These are phyloP conservation scores for Chytriomyces sp. DNA, from an alignment of 192 early-diverging fungal species.

Conservation along the genomic window DNA sequence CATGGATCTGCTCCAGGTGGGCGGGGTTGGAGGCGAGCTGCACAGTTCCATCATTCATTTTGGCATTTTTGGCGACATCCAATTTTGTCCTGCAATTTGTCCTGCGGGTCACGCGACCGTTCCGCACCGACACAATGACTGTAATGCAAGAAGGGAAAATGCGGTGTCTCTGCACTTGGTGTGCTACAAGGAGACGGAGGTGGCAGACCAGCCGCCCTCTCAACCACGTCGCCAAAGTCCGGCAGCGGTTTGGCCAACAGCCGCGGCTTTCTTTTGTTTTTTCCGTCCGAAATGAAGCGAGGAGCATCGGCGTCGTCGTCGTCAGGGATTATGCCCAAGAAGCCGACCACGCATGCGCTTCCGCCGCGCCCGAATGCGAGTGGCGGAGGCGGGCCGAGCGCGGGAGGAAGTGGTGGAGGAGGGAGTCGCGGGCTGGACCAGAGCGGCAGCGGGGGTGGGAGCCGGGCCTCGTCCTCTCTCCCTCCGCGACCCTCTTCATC, in stretches of 20 bases:
- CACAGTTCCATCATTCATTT: neutral
- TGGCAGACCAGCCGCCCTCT: too few species aligned
- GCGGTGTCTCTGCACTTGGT: conserved; percentile 4
- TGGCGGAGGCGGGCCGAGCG: too few species aligned
- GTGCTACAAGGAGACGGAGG: neutral
- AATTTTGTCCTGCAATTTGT: too few species aligned
- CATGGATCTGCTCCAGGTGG: neutral
- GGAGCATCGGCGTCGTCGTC: neutral
- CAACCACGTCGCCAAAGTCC: too few species aligned
- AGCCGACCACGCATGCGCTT: neutral
- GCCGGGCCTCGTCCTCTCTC: neutral
- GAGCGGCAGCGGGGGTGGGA: neutral
- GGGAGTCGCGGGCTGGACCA: neutral
- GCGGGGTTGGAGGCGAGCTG: neutral
- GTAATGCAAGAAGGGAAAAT: neutral
- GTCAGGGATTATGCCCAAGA: neutral
- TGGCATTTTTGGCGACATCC: neutral
- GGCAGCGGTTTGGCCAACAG: too few species aligned
- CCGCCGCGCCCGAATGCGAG: neutral
- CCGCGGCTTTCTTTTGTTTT: too few species aligned
- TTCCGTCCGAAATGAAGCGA: neutral
- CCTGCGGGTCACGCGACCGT: too few species aligned
- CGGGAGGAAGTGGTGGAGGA: too few species aligned
- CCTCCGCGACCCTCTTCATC: neutral
- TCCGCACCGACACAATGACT: neutral